Conservation (phyloP, 345 rosid species). For the Cardamine occulta region DNA sequence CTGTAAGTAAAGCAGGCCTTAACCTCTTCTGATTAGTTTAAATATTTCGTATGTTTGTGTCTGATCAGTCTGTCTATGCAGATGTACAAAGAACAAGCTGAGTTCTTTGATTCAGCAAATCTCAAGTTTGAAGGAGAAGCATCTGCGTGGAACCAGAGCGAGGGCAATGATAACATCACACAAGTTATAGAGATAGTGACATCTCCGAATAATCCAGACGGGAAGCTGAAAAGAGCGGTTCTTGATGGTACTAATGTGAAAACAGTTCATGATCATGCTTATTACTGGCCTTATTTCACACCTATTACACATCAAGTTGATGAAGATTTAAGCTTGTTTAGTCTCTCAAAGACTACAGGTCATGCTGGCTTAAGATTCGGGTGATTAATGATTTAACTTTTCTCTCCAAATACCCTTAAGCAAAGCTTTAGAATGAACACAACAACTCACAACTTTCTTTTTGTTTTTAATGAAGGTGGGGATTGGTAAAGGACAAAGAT, state of each 20-base stretch:
- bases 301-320: constrained; percentile 59
- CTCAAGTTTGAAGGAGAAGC: constrained; percentile 60
- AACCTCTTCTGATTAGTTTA: neutral
- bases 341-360: constrained; percentile 78
- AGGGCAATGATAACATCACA: constrained; percentile 28
- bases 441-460: neutral
- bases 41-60: neutral
- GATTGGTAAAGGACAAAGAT: constrained; percentile 57
- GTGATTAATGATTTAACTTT: neutral
- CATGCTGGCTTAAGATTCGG: constrained; percentile 76
- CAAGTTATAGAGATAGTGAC: constrained; percentile 68
- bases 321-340: constrained; percentile 58
- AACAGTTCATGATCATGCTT: constrained; percentile 63
- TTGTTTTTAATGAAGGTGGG: constrained; percentile 55
- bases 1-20: constrained; percentile 40
- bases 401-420: neutral
- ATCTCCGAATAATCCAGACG: constrained; percentile 86
- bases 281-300: constrained; percentile 80
- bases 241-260: constrained; percentile 59
- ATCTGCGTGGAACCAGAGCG: constrained; percentile 37
- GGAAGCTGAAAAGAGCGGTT: constrained; percentile 54
- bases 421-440: neutral
- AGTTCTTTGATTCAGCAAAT: constrained; percentile 47
- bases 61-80: constrained; percentile 20
- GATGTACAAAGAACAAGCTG: constrained; percentile 54